Conservation (phyloP, 768 basidiomycete species). For the Boletus huronensis region DNA sequence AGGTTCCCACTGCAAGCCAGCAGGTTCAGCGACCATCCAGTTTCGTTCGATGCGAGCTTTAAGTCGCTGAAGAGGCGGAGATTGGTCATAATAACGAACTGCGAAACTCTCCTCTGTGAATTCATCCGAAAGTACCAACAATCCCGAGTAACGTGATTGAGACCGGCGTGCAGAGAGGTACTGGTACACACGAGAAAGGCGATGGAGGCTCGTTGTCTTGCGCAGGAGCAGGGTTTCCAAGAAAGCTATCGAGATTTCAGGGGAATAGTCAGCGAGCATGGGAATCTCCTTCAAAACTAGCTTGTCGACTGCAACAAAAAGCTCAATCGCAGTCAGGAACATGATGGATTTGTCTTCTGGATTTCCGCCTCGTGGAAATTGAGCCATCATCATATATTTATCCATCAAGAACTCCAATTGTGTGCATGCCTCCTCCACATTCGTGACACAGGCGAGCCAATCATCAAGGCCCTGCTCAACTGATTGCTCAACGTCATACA, state of each 20-base stretch:
- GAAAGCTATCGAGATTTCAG: constrained; percentile 22
- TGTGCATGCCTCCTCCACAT: too few species aligned
- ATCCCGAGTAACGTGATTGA: constrained; percentile 1
- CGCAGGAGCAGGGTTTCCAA: constrained; percentile 27
- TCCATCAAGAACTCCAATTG: too few species aligned
- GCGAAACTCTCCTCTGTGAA: constrained; percentile 26
- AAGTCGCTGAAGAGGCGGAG: constrained; percentile 23
- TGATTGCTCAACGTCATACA: too few species aligned
- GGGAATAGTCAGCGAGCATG: constrained; percentile 30
- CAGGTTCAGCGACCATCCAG: constrained; percentile 20
- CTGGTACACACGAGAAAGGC: constrained; percentile 22
- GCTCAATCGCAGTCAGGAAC: constrained; percentile 36
- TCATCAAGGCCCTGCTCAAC: too few species aligned
- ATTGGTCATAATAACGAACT: constrained; percentile 32
- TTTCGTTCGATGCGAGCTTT: constrained; percentile 27
- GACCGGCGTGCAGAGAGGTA: constrained; percentile 33
- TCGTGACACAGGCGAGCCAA: too few species aligned
- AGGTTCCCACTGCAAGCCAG: constrained; percentile 3
- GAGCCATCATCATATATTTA: too few species aligned
- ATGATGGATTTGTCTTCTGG: constrained; percentile 39
- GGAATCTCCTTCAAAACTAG: constrained; percentile 18
- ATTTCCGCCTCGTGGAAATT: too few species aligned
- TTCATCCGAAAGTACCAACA: constrained; percentile 33
- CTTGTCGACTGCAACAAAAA: constrained; percentile 34
- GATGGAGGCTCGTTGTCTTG: constrained; percentile 25